Evolutionary conservation across 495 filamentous ascomycete genomes (phyloP).

Genomic region (Neurospora sp.): DNA sequence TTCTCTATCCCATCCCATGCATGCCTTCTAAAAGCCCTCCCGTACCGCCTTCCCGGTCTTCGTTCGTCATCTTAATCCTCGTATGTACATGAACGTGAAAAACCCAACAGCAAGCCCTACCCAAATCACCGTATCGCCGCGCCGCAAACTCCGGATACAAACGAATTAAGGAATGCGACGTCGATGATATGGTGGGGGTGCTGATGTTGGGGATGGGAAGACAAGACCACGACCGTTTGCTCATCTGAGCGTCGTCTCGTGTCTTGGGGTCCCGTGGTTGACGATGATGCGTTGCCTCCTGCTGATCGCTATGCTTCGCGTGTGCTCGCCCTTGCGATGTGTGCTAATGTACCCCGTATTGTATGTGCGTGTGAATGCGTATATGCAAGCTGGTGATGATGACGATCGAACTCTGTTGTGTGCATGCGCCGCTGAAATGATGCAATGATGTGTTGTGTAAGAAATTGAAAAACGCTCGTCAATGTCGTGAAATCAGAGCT

Average conservation of each 20-base stretch:
- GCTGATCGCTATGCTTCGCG: not conserved
- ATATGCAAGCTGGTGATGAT: not conserved
- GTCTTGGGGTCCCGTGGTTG: not conserved
- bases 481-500: not conserved
- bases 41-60: not conserved
- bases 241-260: not conserved
- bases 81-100: not conserved
- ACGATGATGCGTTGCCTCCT: not conserved
- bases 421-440: not conserved
- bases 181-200: not conserved
- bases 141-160: not conserved
- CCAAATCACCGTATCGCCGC: not conserved
- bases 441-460: not conserved
- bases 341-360: not conserved
- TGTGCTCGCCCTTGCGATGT: not conserved
- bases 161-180: not conserved
- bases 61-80: not conserved
- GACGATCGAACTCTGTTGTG: not conserved
- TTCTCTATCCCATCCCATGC: not conserved
- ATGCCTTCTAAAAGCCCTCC: not conserved
- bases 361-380: not conserved
- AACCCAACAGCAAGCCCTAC: not conserved
- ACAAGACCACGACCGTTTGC: not conserved
- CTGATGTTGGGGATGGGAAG: not conserved
- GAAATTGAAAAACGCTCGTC: not conserved